Conservation (phyloP, 345 rosid genomes). For the Eucalyptus tenuipes region DNA sequence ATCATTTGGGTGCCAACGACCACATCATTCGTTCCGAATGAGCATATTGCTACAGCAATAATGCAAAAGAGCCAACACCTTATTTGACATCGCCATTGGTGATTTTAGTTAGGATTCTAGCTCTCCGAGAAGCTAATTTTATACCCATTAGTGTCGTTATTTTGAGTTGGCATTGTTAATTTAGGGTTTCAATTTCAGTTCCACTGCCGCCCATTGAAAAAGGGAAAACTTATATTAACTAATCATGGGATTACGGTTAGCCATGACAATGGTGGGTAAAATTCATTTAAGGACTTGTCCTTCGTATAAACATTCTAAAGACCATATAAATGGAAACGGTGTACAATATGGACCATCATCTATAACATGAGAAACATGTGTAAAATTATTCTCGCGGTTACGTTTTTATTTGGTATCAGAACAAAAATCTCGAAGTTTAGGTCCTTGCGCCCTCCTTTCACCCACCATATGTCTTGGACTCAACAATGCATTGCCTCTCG, state of each 20-base stretch:
- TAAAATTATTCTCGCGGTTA: not conserved
- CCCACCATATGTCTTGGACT: not conserved
- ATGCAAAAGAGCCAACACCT: not conserved
- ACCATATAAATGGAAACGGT: not conserved
- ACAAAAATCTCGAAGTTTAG: too few relatives aligned
- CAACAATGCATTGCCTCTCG: not conserved
- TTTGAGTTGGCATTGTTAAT: not conserved
- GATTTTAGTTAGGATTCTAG: not conserved
- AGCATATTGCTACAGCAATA: not conserved
- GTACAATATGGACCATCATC: too few relatives aligned
- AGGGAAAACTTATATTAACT: not conserved
- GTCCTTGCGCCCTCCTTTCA: not conserved
- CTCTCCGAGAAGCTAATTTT: not conserved
- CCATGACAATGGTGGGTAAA: too few relatives aligned
- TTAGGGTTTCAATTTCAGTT: not conserved
- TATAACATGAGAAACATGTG: not conserved
- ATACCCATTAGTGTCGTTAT: not conserved
- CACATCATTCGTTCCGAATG: not conserved
- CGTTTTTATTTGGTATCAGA: not conserved
- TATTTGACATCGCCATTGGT: not conserved
- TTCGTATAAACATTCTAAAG: not conserved
- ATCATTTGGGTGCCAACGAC: not conserved
- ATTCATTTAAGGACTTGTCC: too few relatives aligned
- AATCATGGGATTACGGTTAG: not conserved
- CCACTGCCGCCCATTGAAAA: not conserved